Conservation (phyloP, 345 rosid species). For the Linum usitatissimum region DNA sequence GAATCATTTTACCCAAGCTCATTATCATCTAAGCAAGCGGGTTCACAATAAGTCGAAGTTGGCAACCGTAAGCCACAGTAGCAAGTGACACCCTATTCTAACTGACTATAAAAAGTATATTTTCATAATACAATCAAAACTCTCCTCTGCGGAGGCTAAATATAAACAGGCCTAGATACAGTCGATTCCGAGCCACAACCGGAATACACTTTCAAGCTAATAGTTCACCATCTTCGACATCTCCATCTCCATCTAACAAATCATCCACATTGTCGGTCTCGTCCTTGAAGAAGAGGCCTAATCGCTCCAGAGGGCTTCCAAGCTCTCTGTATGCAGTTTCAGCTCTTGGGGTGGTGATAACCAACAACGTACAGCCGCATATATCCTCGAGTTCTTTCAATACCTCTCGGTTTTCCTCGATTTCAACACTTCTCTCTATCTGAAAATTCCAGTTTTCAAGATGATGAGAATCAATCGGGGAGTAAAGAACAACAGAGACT, state of each 20-base stretch:
- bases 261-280: conserved; percentile 32
- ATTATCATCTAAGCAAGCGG: neutral
- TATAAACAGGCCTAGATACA: neutral
- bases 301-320: conserved; percentile 31
- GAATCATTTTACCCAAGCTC: too few relatives aligned
- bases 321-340: conserved; percentile 12
- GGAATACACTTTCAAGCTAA: conserved; percentile 6
- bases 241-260: conserved; percentile 24
- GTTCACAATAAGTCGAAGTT: neutral
- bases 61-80: neutral
- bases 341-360: conserved; percentile 4
- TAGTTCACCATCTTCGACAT: conserved; percentile 81
- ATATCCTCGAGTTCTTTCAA: conserved; percentile 43
- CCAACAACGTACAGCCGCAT: conserved; percentile 34
- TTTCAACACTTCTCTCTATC: conserved; percentile 51
- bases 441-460: conserved; percentile 4
- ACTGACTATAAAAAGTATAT: conserved; percentile 11
- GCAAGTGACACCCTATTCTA: neutral
- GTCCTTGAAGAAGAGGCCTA: conserved; percentile 55
- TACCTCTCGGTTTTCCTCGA: conserved; percentile 35
- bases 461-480: neutral
- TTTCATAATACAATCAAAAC: neutral
- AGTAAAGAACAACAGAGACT: neutral
- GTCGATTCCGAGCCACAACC: too few relatives aligned
- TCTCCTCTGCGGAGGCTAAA: neutral